phyloP scores from a whole-genome alignment of 352 stramenopile genomes.

The Peronospora belbahrii region DNA sequence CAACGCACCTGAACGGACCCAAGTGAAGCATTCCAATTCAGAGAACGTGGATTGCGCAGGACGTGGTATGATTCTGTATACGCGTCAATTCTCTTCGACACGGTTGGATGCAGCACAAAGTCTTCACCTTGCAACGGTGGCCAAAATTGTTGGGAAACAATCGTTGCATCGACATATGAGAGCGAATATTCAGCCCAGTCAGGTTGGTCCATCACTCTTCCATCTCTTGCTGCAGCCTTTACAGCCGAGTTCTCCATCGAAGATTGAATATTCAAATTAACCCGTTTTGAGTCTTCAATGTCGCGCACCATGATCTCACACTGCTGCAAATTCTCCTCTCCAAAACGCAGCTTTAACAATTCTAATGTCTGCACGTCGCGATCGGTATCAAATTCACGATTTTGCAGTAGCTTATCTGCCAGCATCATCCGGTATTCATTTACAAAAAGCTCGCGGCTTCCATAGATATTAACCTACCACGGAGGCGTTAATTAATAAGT shows the following conservation, averaged over 20 bases:
- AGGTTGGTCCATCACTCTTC: neutral
- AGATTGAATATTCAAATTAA: slow-evolving; percentile 86
- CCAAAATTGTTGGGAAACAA: slow-evolving; percentile 97
- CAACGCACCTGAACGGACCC: slow-evolving; percentile 84
- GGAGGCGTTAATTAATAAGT: neutral
- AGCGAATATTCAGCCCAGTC: neutral
- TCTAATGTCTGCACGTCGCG: slow-evolving; percentile 92
- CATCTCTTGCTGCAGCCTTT: neutral
- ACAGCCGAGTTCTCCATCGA: slow-evolving; percentile 16
- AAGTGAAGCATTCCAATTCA: slow-evolving; percentile 91
- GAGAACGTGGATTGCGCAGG: slow-evolving; percentile 90
- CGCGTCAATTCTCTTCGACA: slow-evolving; percentile 70
- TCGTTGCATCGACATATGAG: slow-evolving; percentile 81
- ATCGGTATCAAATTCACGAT: slow-evolving; percentile 92
- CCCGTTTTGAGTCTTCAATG: slow-evolving; percentile 94
- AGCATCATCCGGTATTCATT: slow-evolving; percentile 98
- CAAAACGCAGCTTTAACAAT: slow-evolving; percentile 95
- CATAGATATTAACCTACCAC: slow-evolving; percentile 95
- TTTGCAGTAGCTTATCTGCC: slow-evolving; percentile 93
- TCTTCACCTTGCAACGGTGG: slow-evolving; percentile 90
- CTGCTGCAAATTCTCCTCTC: slow-evolving; percentile 89
- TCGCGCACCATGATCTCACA: slow-evolving; percentile 98
- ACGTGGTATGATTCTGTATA: slow-evolving; percentile 89
- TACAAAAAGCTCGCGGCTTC: slow-evolving; percentile 97
- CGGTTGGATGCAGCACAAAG: slow-evolving; percentile 84